Conservation (phyloP, 805 yeast genomes). For the Ogataea pini region DNA sequence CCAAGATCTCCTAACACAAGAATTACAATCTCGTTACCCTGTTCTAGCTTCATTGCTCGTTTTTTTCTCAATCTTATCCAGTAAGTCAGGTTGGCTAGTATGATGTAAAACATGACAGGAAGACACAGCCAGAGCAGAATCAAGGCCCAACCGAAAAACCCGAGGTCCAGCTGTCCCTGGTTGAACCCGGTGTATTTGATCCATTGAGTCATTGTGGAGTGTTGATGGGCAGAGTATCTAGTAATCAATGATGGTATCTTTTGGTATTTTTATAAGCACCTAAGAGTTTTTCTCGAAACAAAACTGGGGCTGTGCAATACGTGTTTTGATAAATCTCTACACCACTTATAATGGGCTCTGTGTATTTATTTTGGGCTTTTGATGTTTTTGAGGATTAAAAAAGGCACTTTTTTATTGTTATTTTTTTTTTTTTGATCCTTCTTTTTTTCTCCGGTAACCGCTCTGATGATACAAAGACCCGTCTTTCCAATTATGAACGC, state of each 20-base stretch:
- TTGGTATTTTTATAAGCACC: not conserved
- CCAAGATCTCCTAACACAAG: constrained; percentile 92
- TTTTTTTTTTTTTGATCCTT: not conserved
- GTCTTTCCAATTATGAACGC: not conserved
- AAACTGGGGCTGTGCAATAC: constrained; percentile 2
- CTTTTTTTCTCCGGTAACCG: not conserved
- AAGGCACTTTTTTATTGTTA: not conserved
- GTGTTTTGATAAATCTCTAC: not conserved
- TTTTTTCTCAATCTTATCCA: constrained; percentile 17
- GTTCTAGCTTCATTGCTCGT: constrained; percentile 15
- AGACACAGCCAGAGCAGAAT: constrained; percentile 46
- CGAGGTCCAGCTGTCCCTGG: constrained; percentile 28
- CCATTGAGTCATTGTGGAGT: constrained; percentile 19
- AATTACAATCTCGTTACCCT: constrained; percentile 60
- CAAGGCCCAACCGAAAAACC: constrained; percentile 46
- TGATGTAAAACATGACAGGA: constrained; percentile 44
- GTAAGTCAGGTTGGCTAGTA: constrained; percentile 40
- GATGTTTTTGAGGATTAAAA: not conserved
- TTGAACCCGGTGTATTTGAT: constrained; percentile 28
- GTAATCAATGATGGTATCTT: too few species aligned
- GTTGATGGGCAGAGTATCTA: too few species aligned
- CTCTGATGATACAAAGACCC: not conserved
- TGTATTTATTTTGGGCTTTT: too few species aligned
- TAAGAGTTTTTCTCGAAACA: too few species aligned
- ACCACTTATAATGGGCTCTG: too few species aligned